These are phyloP conservation scores for Linum lewisii DNA, from an alignment of 345 rosid genomes.

Conservation along the genomic window DNA sequence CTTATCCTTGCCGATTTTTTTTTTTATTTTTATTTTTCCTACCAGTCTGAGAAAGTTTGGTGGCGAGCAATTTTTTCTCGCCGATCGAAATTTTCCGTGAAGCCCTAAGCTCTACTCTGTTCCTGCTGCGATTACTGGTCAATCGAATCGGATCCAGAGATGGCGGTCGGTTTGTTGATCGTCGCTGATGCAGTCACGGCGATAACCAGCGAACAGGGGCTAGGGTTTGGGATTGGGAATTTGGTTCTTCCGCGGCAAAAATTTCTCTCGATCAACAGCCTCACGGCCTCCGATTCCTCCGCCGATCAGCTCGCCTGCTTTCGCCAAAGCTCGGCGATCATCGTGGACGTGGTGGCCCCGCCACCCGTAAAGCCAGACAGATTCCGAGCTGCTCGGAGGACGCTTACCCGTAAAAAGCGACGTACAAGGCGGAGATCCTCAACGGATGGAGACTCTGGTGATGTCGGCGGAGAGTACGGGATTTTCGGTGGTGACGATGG, in stretches of 20 bases:
- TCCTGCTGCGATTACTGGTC: not conserved
- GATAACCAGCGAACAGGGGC: conserved; percentile 34
- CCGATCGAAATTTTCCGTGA: not conserved
- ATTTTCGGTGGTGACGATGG: conserved; percentile 35
- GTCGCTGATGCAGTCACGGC: conserved; percentile 32
- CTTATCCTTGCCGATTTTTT: not conserved
- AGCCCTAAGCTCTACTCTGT: not conserved
- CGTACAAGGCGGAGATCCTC: conserved; percentile 42
- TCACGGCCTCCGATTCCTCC: conserved; percentile 26
- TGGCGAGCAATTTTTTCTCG: not conserved
- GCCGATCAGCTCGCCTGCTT: conserved; percentile 23
- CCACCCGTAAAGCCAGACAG: conserved; percentile 43
- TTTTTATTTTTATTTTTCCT: no score
- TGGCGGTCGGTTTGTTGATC: conserved; percentile 46
- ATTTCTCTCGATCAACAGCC: conserved; percentile 12
- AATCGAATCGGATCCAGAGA: not conserved
- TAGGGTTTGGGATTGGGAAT: conserved; percentile 36
- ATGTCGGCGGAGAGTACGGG: conserved; percentile 33
- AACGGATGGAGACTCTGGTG: conserved; percentile 37
- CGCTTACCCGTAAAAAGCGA: conserved; percentile 40
- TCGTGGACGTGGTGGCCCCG: conserved; percentile 39
- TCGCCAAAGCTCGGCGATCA: conserved; percentile 25
- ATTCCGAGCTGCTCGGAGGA: conserved; percentile 32
- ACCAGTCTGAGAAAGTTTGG: not conserved
- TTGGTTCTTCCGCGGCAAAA: conserved; percentile 27